Conservation (phyloP, 179 eudicot species). For the Beta corolliflora region DNA sequence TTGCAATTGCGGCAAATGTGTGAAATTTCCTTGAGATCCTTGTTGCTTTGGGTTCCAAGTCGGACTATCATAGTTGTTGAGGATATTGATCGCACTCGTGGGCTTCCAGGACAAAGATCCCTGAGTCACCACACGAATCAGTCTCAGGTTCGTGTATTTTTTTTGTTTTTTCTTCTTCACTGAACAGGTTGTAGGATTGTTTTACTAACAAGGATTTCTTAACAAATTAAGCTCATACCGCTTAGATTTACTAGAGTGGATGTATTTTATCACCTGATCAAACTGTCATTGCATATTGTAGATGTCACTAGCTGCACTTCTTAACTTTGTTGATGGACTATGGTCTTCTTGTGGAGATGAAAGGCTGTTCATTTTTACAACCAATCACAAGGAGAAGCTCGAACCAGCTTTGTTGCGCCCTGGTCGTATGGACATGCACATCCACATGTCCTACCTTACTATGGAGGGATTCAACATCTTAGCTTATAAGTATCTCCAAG, state of each 20-base stretch:
- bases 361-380: not conserved
- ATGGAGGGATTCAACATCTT: constrained; percentile 1
- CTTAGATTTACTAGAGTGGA: too few relatives aligned
- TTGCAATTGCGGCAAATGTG: not conserved
- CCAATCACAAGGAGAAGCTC: not conserved
- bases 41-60: not conserved
- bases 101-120: not conserved
- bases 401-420: not conserved
- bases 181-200: not conserved
- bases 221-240: too few relatives aligned
- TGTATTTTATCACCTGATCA: not conserved
- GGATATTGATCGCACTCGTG: not conserved
- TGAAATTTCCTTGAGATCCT: not conserved
- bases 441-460: constrained; percentile 7
- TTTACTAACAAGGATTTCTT: too few relatives aligned
- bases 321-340: not conserved
- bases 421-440: constrained; percentile 12
- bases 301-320: not conserved
- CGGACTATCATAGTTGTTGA: not conserved
- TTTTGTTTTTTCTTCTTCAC: not conserved
- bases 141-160: not conserved
- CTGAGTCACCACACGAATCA: not conserved
- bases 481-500: not conserved
- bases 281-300: not conserved
- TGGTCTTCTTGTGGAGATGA: constrained; percentile 6